phyloP scores from a whole-genome alignment of 345 rosid genomes.

The Clarkia xantiana region DNA sequence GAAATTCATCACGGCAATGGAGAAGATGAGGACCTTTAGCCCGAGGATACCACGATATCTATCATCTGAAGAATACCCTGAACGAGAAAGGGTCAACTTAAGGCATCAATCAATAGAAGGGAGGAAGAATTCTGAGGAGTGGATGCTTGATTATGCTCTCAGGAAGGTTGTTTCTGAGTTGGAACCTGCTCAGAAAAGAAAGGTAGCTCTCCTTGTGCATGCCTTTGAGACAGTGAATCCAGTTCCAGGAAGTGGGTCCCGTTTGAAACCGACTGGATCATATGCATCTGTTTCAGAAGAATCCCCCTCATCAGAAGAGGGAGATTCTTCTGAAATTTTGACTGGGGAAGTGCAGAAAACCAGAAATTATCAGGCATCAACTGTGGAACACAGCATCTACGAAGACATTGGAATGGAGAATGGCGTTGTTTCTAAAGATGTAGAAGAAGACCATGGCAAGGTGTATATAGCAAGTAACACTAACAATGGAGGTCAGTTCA shows the following conservation, averaged over 20 bases:
- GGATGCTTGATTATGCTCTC: constrained; percentile 94
- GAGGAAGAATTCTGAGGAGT: constrained; percentile 63
- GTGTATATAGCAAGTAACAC: too few species aligned
- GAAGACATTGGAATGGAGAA: too few species aligned
- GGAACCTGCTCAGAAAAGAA: constrained; percentile 64
- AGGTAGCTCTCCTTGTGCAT: constrained; percentile 80
- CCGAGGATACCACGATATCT: constrained; percentile 25
- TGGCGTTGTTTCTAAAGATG: too few species aligned
- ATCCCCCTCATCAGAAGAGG: constrained; percentile 10
- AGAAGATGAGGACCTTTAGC: constrained; percentile 40
- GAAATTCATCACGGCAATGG: constrained; percentile 72
- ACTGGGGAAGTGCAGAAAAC: not conserved
- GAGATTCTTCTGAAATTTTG: constrained; percentile 5
- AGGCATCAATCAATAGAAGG: constrained; percentile 47
- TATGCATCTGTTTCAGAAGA: not conserved
- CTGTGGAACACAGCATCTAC: too few species aligned
- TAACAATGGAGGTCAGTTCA: too few species aligned
- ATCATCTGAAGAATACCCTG: constrained; percentile 35
- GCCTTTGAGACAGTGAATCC: constrained; percentile 79
- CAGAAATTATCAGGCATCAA: too few species aligned
- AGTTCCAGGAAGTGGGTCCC: constrained; percentile 20
- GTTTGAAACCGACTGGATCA: constrained; percentile 6
- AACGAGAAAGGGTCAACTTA: constrained; percentile 47
- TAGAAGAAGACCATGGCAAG: too few species aligned
- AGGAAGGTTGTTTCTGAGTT: constrained; percentile 56